Evolutionary conservation across 192 early-diverging fungal species (phyloP), one percentile per base, ranked within the genome.

Genomic region (Podila horticola): DNA sequence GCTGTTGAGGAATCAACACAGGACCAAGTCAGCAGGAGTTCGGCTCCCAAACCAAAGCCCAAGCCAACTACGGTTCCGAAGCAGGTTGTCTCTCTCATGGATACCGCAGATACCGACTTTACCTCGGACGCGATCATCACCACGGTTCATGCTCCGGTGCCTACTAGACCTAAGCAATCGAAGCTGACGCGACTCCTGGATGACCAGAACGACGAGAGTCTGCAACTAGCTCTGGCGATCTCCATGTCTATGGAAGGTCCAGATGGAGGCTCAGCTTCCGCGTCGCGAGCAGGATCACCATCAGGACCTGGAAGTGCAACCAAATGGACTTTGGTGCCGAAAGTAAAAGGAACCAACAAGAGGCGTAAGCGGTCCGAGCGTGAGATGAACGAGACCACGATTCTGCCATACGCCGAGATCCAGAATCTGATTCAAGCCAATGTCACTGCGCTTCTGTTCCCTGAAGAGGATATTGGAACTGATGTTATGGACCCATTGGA

Each of bases 351-450:
- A 29, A 22, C 29, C 24, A 55, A n/a, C 26, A 48, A 33, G 41
- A 68, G 67, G 20, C 59, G 62, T 45, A 81, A 31, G 15, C 49
- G 64, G 45, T 51, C 70, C 8, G 71, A 72, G 13, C 55, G 62
- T 0, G 77, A 73, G 10, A 81, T 55, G 58, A 72, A 69, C 24
- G 71, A 81, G 20, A 73, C 77, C 13, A 69, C 77, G 0, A 64
- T 81, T 29, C 48, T 72, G 6, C 67, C 77, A 2, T 65, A 41
- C n/a, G 55, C 77, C 11, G 77, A 72, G 31, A 66, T 81, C 24
- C 71, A 81, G 55, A 49, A 81, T 17, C 38, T 81, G 24, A 73
- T 81, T 29, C 77, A 81, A 30, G 67, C 55, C 3, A 81, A 81
- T 28, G 77, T 73, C 51, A 55, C 50, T 10, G 71, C 77, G 15